Base-by-base conservation (phyloP, 805 yeast species). In the Starmera quercuum region DNA sequence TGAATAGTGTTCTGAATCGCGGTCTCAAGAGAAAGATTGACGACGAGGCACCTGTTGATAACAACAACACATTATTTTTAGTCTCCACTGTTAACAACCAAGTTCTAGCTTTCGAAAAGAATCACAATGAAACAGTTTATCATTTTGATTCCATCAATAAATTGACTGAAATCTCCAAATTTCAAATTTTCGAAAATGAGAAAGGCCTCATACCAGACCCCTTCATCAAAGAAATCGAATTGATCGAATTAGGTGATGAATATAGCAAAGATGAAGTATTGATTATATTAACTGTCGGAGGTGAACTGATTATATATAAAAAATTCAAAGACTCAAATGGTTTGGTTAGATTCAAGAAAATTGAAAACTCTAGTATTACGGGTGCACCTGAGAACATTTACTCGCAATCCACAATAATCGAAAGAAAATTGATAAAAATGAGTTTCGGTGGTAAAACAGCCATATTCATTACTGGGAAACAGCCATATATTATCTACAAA, bases 311-410 rank as follows among this genome's bases (percentile, higher is more conserved):
- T 23, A 59, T 83, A 32, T 87, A 86, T 53, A 76, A 75, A 44
- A 59, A 78, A 23, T 74, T 58, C 40, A 61, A 62, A 39, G 74
- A 67, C 45, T 18, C 61, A 57, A 40, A 68, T 53, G 41, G 55
- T 49, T 31, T 63, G 68, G 25, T 41, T 49, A 32, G 73, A 68
- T 50, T 68, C 62, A 36, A 64, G 58, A 47, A 71, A 67, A 38
- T 44, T 51, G 61, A 45, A 19, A 31, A 46, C 58, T 51, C 23
- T 59, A 67, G 44, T 41, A 66, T 80, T 9, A 75, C 85, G 1
- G 94, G 94, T 35, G 92, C 90, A 1, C 90, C 92, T 2, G 81
- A 75, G 35, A 82, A 82, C 53, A 82, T 88, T 1, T 80, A 76
- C 46, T 68, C 83, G 1, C 66, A 72, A 37, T 56, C 40, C 39